Base-by-base conservation (phyloP, 2,329 filamentous ascomycete genomes). In the Fusarium sterilihyphosum region DNA sequence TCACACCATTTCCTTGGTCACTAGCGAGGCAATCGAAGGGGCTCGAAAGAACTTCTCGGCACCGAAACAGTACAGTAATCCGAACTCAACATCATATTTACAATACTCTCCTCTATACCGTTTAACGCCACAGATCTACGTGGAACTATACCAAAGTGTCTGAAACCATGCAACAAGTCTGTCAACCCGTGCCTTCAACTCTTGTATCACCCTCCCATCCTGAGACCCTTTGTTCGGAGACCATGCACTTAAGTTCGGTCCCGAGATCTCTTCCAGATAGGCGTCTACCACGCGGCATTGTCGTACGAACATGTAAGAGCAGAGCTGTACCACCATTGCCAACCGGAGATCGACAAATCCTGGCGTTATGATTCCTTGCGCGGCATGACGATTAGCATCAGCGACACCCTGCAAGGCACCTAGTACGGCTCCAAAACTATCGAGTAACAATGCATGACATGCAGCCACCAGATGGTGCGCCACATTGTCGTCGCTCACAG, bases 361-460 rank as follows among this genome's bases (percentile, higher is more conserved):
- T 37, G 47, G 3, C 11, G 11, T 3, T 6, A 13, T 16, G 9
- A 2, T 6, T 11, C 4, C 18, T 20, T 20, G 33, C 0, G 4
- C 3, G 10, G 47, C 16, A 1, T n/a, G 29, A 3, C 11, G 5
- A 18, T 31, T 7, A 3, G 8, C n/a, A 33, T 38, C 12, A 26
- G n/a, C n/a, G 33, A 1, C 3, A 16, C 26, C 18, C n/a, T 53
- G 50, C 18, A 53, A 26, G 50, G 33, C 18, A 20, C 33, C 13
- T 14, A 53, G n/a, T 22, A 53, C n/a, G 7, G 50, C n/a, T 26
- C 1, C n/a, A 20, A 53, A 53, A 8, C 33, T 53, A 9, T 11
- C 6, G 1, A 37, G 13, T 8, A 53, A 12, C 13, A 37, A 5
- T 4, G 24, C 7, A 26, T 53, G 13, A 2, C 18, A 53, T 11